Percentiles rank a stretch among this genome's conserved stretches.
These are phyloP conservation scores for Tetraselmis chui DNA, from an alignment of 139 green algal genomes.

Conservation along the genomic window DNA sequence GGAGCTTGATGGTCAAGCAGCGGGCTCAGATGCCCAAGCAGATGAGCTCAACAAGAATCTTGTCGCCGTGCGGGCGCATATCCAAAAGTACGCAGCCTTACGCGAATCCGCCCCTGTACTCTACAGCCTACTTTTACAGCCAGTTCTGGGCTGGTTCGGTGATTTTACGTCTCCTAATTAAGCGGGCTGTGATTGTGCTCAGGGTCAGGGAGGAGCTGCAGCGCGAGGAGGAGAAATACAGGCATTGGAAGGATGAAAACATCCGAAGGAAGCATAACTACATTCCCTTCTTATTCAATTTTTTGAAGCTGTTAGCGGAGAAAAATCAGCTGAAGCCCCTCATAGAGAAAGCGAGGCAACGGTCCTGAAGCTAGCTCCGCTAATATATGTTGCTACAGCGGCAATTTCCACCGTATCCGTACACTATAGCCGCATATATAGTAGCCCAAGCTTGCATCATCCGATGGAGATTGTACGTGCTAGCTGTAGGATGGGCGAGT, in stretches of 20 bases:
- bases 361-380: not conserved
- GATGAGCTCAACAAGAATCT: not conserved
- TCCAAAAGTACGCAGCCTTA: not conserved
- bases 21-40: too few species aligned
- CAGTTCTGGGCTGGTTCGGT: too few species aligned
- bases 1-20: not conserved
- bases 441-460: too few species aligned
- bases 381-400: too few species aligned
- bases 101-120: too few species aligned
- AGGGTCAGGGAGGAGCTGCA: conserved; percentile 47
- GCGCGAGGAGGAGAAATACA: conserved; percentile 64
- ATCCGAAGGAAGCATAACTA: conserved; percentile 87
- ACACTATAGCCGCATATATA: too few species aligned
- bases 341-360: conserved; percentile 44
- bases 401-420: too few species aligned
- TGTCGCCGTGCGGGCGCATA: not conserved
- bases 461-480: too few species aligned
- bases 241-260: conserved; percentile 86
- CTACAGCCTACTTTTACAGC: too few species aligned
- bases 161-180: too few species aligned
- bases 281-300: conserved; percentile 90
- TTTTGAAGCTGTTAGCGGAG: conserved; percentile 77
- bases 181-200: too few species aligned
- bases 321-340: conserved; percentile 69
- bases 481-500: too few species aligned